Evolutionary conservation across 257 asterid genomes (phyloP).

Genomic region (Primulina tabacum): DNA sequence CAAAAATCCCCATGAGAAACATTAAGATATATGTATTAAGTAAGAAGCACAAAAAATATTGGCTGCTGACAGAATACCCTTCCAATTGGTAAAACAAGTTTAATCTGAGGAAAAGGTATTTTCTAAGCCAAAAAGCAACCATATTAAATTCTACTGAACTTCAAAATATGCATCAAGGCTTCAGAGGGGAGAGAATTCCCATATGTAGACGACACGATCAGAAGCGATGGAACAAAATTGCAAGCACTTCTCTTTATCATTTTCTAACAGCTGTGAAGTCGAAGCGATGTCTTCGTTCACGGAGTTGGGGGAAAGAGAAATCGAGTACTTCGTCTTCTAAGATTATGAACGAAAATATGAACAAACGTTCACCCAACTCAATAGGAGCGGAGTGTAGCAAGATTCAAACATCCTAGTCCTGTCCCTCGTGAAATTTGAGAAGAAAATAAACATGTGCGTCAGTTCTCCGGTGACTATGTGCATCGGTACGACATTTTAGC

Average conservation of each 20-base stretch:
- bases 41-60: no score
- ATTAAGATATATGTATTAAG: no score
- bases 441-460: conserved; percentile 15
- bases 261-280: neutral
- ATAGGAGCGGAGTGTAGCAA: conserved; percentile 17
- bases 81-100: no score
- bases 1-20: neutral
- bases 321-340: neutral
- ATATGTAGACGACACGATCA: no score
- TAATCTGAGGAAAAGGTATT: no score
- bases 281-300: neutral
- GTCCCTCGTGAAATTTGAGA: conserved; percentile 29
- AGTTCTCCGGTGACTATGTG: neutral
- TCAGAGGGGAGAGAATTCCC: no score
- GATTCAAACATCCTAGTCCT: conserved; percentile 12
- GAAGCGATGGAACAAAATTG: no score
- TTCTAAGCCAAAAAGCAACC: no score
- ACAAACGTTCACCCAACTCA: conserved; percentile 15
- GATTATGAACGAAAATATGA: neutral
- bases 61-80: no score
- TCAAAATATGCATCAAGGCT: no score
- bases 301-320: neutral
- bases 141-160: no score
- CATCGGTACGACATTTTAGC: neutral
- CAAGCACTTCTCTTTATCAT: neutral